Base-by-base conservation (phyloP, 768 basidiomycete species). In the Boletus insuetus region DNA sequence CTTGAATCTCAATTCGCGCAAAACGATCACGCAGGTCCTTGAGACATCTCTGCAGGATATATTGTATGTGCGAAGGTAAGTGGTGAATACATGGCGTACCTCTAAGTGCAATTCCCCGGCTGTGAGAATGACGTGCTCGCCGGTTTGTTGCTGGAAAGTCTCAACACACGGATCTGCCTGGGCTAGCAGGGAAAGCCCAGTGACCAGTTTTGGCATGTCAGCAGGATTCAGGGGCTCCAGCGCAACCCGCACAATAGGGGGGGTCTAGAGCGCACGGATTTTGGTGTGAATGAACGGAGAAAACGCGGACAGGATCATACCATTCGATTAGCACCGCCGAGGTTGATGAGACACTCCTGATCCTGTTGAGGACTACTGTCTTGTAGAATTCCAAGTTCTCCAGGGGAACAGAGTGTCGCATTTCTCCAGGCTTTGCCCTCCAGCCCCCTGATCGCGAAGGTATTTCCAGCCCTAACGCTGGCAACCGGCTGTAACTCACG, bases 131-230 rank as follows among this genome's bases (percentile, higher is more conserved):
- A 99, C 97, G 69, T 97, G 89, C 69, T 99, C 97, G 32, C 97
- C 97, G 0, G 95, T 97, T 64, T 92, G 84, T 71, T 98, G 97
- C 61, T 98, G 94, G 69, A 98, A 94, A 0, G 91, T 95, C 68
- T 98, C 94, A 5, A 96, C 95, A 60, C 94, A 98, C 1, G 97
- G 96, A 74, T 98, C 97, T 5, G 94, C 88, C 67, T 98, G 95
- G 61, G 87, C 89, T 34, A 99, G 82, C 13, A 98, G 76, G 60
- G 89, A 90, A 51, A 99, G 75, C 1, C 97, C 97, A 37, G 79
- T 80, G 43, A 98, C 80, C 22, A 99, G 78, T 68, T 91, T 94
- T 2, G 85, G 87, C 84, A 98, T 89, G 66, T 98, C 93, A 8
- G 85, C 85, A 16, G 87, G 91, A 39, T 81, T 77, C 29, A 76